Conservation (phyloP, 2,329 filamentous ascomycete genomes). For the Aspergillus awamori region DNA sequence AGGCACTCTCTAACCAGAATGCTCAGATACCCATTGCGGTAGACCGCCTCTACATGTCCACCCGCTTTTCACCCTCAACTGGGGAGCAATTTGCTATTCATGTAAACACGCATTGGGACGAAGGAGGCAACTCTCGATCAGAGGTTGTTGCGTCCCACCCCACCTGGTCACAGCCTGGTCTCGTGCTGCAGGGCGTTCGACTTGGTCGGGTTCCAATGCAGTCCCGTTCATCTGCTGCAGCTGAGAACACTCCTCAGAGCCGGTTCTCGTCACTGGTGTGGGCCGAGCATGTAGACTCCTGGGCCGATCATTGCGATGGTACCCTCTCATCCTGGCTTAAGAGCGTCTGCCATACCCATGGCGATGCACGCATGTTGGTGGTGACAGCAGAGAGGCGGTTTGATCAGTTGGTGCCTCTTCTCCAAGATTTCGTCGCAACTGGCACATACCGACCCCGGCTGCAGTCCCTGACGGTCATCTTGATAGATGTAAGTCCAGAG, state of each 20-base stretch:
- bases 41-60: constrained; percentile 25
- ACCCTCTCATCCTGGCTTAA: background rate
- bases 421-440: background rate
- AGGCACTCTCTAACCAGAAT: constrained; percentile 18
- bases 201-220: constrained; percentile 21
- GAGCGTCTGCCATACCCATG: background rate
- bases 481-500: background rate
- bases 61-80: constrained; percentile 15
- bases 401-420: background rate
- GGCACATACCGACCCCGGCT: background rate
- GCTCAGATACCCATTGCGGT: constrained; percentile 26
- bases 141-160: constrained; percentile 24
- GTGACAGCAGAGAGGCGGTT: background rate
- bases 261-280: constrained; percentile 2
- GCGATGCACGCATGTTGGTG: background rate
- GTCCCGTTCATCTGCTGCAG: no score
- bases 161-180: constrained; percentile 20
- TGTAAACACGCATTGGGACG: background rate
- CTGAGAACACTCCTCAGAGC: background rate
- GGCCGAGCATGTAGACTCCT: constrained; percentile 6
- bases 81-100: constrained; percentile 24
- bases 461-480: background rate
- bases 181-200: constrained; percentile 24
- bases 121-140: constrained; percentile 3
- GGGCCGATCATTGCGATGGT: no score